Evolutionary conservation across 2,329 filamentous ascomycete species (phyloP).

Genomic region (Lachnellula suecica): DNA sequence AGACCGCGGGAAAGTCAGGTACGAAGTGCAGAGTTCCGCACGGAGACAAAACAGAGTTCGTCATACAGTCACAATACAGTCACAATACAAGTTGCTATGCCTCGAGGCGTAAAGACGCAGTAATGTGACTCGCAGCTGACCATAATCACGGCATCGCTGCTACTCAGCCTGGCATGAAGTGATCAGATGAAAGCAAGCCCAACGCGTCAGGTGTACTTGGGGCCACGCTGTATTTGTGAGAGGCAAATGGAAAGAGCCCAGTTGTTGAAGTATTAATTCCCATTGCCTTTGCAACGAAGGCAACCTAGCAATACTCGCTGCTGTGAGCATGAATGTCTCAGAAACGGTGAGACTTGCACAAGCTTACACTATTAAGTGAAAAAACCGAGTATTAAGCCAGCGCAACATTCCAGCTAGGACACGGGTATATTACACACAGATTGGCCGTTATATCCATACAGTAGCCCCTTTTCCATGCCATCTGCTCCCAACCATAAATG

Average conservation of each 20-base stretch:
- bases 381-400: no score
- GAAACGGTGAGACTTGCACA: no score
- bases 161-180: not conserved
- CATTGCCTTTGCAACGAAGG: no score
- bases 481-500: no score
- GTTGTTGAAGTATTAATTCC: no score
- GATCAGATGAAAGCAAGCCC: not conserved
- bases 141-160: not conserved
- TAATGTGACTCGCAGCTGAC: not conserved
- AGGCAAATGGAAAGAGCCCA: no score
- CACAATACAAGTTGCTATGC: not conserved
- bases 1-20: not conserved
- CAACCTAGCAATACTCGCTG: no score
- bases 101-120: not conserved
- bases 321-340: no score
- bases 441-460: not conserved
- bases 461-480: no score
- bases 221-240: not conserved
- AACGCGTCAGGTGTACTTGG: not conserved
- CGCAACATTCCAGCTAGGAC: no score
- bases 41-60: not conserved
- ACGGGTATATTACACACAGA: constrained; percentile 1
- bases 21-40: no score
- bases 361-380: no score
- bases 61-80: not conserved